A percentile compares a stretch with the other conserved stretches of the same genome.
These are phyloP conservation scores for Chalciporus sphaerocephalus DNA, from an alignment of 768 basidiomycete species.

Conservation along the genomic window DNA sequence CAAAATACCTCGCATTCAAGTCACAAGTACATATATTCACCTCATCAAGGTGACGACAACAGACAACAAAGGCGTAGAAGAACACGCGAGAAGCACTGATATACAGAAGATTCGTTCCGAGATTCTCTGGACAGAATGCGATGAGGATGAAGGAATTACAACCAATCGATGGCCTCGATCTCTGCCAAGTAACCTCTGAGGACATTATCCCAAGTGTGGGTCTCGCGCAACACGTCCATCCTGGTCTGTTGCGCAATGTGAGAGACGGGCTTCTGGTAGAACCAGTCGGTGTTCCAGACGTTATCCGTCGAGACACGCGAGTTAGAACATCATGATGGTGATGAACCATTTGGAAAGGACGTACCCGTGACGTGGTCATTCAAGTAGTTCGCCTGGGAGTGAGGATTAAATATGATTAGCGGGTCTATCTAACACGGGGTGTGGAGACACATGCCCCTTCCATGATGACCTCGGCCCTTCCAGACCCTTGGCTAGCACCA, in stretches of 20 bases:
- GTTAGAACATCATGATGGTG: too few relatives aligned
- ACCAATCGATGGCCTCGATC: background rate
- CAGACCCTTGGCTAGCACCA: background rate
- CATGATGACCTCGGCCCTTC: slow-evolving; percentile 2
- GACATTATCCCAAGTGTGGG: background rate
- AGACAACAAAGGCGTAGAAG: too few relatives aligned
- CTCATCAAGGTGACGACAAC: too few relatives aligned
- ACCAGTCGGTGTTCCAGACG: slow-evolving; percentile 10
- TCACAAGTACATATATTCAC: too few relatives aligned
- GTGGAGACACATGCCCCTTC: background rate
- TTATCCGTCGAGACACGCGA: slow-evolving; percentile 1
- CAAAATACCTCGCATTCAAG: too few relatives aligned
- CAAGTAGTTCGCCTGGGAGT: background rate
- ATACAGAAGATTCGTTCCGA: too few relatives aligned
- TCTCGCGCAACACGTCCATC: background rate
- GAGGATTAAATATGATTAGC: too few relatives aligned
- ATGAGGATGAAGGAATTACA: background rate
- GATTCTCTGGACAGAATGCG: too few relatives aligned
- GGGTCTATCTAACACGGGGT: too few relatives aligned
- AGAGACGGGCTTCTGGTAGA: slow-evolving; percentile 2
- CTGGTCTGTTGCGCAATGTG: background rate
- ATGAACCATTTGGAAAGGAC: too few relatives aligned
- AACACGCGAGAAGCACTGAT: too few relatives aligned
- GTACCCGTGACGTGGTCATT: slow-evolving; percentile 2
- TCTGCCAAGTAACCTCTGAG: slow-evolving; percentile 3